Evolutionary conservation across 2,329 filamentous ascomycete genomes (phyloP).

Genomic region (Xylaria sp.): DNA sequence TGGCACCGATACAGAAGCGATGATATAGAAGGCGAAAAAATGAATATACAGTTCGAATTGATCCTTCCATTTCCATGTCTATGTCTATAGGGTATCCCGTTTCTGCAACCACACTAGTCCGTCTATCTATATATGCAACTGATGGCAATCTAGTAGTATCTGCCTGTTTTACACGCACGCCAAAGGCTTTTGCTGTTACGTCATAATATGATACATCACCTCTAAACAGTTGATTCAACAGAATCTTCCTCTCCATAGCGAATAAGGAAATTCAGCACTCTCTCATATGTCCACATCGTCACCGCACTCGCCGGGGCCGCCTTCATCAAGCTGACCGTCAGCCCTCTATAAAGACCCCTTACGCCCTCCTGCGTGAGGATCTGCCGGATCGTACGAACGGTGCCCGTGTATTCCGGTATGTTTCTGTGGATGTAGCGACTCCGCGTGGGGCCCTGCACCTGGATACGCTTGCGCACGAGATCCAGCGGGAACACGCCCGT

Average conservation of each 20-base stretch:
- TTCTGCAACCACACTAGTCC: slow-evolving; percentile 16
- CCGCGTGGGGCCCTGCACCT: slow-evolving; percentile 92
- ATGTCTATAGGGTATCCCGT: slow-evolving; percentile 40
- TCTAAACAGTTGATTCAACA: slow-evolving; percentile 27
- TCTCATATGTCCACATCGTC: slow-evolving; percentile 95
- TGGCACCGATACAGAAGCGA: not conserved
- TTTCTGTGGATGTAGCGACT: slow-evolving; percentile 82
- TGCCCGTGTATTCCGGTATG: slow-evolving; percentile 84
- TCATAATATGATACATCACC: slow-evolving; percentile 20
- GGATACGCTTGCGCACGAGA: slow-evolving; percentile 89
- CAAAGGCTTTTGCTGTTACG: not conserved
- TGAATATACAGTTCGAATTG: slow-evolving; percentile 15
- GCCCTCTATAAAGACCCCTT: slow-evolving; percentile 85
- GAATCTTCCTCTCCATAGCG: slow-evolving; percentile 51
- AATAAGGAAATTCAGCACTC: slow-evolving; percentile 71
- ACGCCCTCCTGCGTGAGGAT: slow-evolving; percentile 80
- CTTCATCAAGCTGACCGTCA: slow-evolving; percentile 91
- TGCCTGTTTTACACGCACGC: slow-evolving; percentile 5
- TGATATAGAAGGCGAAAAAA: slow-evolving; percentile 1
- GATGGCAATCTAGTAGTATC: not conserved
- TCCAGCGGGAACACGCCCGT: slow-evolving; percentile 93
- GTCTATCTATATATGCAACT: slow-evolving; percentile 24
- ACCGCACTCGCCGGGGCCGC: slow-evolving; percentile 92
- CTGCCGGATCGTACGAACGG: slow-evolving; percentile 71
- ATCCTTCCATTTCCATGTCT: slow-evolving; percentile 31